These are phyloP conservation scores for Phytophthora syringae DNA, from an alignment of 352 stramenopile genomes.

Conservation along the genomic window DNA sequence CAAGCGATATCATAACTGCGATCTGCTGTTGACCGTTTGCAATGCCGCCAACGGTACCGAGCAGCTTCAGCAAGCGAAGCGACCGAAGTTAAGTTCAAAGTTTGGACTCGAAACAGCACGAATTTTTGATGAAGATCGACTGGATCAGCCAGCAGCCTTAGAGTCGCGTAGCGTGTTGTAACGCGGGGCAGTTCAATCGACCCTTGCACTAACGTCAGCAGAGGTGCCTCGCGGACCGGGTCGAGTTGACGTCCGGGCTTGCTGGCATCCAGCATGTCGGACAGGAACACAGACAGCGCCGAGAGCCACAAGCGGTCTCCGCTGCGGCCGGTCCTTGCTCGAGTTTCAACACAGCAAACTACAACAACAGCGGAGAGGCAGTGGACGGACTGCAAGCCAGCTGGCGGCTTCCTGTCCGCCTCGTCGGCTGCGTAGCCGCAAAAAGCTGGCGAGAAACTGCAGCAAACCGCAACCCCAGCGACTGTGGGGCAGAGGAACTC, in stretches of 20 bases:
- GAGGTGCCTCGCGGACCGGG: neutral
- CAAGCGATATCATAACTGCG: neutral
- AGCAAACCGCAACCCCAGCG: conserved; percentile 1
- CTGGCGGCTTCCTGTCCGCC: conserved; percentile 29
- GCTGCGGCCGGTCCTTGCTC: conserved; percentile 15
- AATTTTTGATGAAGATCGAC: conserved; percentile 2
- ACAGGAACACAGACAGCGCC: conserved; percentile 20
- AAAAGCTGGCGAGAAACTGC: conserved; percentile 11
- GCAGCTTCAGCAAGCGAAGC: too few species aligned
- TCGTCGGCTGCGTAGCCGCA: conserved; percentile 9
- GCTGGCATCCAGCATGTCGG: conserved; percentile 14
- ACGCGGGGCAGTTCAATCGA: neutral
- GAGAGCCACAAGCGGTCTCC: conserved; percentile 23
- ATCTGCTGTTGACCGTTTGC: neutral
- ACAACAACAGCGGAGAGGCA: conserved; percentile 19
- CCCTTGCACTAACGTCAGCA: neutral
- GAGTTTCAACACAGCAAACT: conserved; percentile 5
- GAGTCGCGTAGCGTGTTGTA: conserved; percentile 1
- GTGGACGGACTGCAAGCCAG: conserved; percentile 24
- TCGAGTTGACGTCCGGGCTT: neutral
- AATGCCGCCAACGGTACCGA: neutral
- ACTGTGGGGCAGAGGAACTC: conserved; percentile 14
- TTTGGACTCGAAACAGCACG: too few species aligned
- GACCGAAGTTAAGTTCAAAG: too few species aligned
- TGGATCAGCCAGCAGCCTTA: conserved; percentile 9